Base-by-base conservation (phyloP, 352 stramenopile species). In the Blastocystis sp. region DNA sequence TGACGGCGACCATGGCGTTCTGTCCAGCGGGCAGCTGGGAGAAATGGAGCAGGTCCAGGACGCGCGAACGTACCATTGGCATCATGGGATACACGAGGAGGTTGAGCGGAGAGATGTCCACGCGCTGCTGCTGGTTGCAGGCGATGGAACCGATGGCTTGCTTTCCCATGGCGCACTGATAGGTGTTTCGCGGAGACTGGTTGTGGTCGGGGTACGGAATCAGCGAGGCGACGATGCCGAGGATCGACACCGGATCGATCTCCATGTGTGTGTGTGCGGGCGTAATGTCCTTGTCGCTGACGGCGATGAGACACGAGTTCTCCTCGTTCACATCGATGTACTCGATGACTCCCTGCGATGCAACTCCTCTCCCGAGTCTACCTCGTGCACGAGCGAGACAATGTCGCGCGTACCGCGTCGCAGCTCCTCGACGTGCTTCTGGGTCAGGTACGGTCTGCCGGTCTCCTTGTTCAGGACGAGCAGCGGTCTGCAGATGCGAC, bases 321-420 rank as follows among this genome's bases (percentile, higher is more conserved):
- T 98, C 96, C 90, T 99, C 97, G 88, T 99, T 99, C 84, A 98
- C 96, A 89, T 99, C 97, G 34, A 99, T 93, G 90, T 99, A 99
- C 88, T 99, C 97, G 42, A 99, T 95, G 48, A 97, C 93, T 24
- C 96, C 96, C 87, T 97, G 90, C 40, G 93, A 24, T 27, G 63
- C 6, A 65, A n/a, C 29, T 0, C 2, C 0, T 46, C 61, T 24
- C 0, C 8, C 53, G 8, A 6, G 8, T 29, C 21, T 42, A 79
- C 69, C 40, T 75, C 57, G 32, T 42, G 90, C 79, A 96, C 93
- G n/a, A 96, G 86, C 75, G 90, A 91, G 86, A 91, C 89, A 69
- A 96, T 90, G 56, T 92, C 88, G 21, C 91, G 91, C 32, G 92
- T 89, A 34, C 91, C 90, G 18, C 90, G 89, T 42, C 89, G 91